phyloP scores from a whole-genome alignment of 2,329 filamentous ascomycete genomes.

The Iodosphaeria phyllophila region DNA sequence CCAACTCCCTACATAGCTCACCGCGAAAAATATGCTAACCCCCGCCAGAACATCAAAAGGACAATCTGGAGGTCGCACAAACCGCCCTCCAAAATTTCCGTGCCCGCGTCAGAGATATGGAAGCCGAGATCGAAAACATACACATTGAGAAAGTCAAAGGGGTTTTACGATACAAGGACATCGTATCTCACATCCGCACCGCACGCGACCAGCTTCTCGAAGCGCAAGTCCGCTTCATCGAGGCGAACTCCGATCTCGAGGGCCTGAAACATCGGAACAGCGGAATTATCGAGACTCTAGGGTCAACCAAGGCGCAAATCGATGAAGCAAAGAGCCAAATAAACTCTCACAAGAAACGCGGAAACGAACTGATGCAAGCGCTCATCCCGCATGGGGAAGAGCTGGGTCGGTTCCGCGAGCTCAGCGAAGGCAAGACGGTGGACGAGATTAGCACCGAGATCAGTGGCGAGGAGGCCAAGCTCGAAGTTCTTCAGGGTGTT shows the following conservation, averaged over 20 bases:
- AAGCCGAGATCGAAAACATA: slow-evolving; percentile 33
- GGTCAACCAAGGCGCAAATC: slow-evolving; percentile 22
- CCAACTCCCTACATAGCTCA: background rate
- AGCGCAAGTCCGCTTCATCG: slow-evolving; percentile 51
- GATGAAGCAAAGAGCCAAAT: slow-evolving; percentile 17
- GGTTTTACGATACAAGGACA: slow-evolving; percentile 32
- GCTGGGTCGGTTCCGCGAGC: slow-evolving; percentile 20
- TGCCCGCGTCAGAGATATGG: slow-evolving; percentile 28
- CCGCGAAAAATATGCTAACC: background rate
- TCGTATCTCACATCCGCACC: slow-evolving; percentile 41
- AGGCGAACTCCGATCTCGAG: slow-evolving; percentile 65
- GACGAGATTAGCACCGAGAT: slow-evolving; percentile 59
- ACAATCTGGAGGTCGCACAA: slow-evolving; percentile 12
- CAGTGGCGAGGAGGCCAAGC: slow-evolving; percentile 49
- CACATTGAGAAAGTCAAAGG: slow-evolving; percentile 36
- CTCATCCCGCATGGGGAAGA: slow-evolving; percentile 19
- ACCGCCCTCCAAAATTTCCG: slow-evolving; percentile 15
- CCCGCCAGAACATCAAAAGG: slow-evolving; percentile 16
- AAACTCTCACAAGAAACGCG: slow-evolving; percentile 11
- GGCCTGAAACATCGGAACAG: slow-evolving; percentile 47
- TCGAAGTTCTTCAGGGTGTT: slow-evolving; percentile 64
- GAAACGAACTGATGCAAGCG: slow-evolving; percentile 16
- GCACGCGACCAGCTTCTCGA: slow-evolving; percentile 48
- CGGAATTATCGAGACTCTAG: slow-evolving; percentile 34
- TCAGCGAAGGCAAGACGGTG: slow-evolving; percentile 29